Base-by-base conservation (phyloP, 148 eudicot species). In the Limonium bicolor region DNA sequence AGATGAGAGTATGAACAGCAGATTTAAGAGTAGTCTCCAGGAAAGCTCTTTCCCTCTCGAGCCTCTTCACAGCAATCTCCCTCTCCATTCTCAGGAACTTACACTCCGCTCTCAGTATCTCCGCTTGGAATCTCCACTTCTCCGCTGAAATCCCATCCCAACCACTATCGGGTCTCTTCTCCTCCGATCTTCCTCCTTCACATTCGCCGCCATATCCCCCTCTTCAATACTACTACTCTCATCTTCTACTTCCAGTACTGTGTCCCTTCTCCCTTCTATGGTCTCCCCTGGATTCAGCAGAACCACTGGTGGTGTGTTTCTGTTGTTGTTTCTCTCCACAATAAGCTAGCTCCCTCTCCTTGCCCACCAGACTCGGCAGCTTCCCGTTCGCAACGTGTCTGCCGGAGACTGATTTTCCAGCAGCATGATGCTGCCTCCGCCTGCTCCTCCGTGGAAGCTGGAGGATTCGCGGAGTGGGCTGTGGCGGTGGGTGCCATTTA, bases 91-190 rank as follows among this genome's bases (percentile, higher is more conserved):
- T 70, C 63, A 88, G 41, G 9, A 72, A 66, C 42, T 66, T 74
- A 55, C 94, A 83, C 52, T 88, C 97, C 0, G 86, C 97, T 47
- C 94, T 75, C 48, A 88, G 47, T 32, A 77, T 77, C 63, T 88
- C 94, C 8, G 82, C 80, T 43, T 88, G 76, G 55, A 88, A 83
- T 71, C 63, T 51, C 86, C 86, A 77, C 22, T 70, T 67, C 54
- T 76, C 81, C 60, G 67, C 77, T 30, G 26, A 72, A 8, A 40
- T 44, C 21, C 51, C 64, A 14, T 15, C 40, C 7, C 16, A 45
- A 4, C 27, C 54, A 0, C 46, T n/a, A n/a, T n/a, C 48, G 15
- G 9, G 7, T 24, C 28, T 11, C 37, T 16, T 41, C 24, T n/a
- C 41, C 33, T 19, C 60, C 56, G 0, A 40, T 12, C 20, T 27